Evolutionary conservation across 345 rosid species (phyloP).

Genomic region (Sonneratia caseolaris): DNA sequence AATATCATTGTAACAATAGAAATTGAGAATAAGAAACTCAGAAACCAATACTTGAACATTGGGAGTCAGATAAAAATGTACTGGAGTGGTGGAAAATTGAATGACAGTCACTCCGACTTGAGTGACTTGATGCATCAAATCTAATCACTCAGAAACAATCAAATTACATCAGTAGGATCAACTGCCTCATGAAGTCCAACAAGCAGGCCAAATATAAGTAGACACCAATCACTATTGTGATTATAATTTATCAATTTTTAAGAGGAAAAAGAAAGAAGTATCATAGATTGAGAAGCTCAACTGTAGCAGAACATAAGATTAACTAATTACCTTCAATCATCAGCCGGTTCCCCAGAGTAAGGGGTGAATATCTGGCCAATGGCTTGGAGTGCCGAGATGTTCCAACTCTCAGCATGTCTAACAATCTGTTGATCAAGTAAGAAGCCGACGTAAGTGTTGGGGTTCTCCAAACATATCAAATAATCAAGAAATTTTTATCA

Average conservation of each 20-base stretch:
- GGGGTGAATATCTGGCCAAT: slow-evolving; percentile 63
- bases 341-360: slow-evolving; percentile 8
- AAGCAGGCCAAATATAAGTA: not conserved
- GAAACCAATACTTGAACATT: not conserved
- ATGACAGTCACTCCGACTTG: not conserved
- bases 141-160: too few relatives aligned
- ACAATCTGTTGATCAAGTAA: slow-evolving; percentile 33
- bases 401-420: slow-evolving; percentile 78
- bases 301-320: not conserved
- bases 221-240: not conserved
- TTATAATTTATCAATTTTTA: not conserved
- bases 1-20: too few relatives aligned
- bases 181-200: not conserved
- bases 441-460: not conserved
- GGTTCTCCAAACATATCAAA: not conserved
- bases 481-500: not conserved
- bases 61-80: not conserved
- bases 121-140: not conserved
- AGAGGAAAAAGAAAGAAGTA: not conserved
- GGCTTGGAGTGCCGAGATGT: slow-evolving; percentile 67
- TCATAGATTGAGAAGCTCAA: not conserved
- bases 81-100: not conserved
- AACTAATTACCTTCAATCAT: not conserved
- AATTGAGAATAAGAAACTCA: not conserved
- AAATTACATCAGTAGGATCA: not conserved